These are phyloP conservation scores for Deakozyma indianensis DNA, from an alignment of 805 yeast species.

Conservation along the genomic window DNA sequence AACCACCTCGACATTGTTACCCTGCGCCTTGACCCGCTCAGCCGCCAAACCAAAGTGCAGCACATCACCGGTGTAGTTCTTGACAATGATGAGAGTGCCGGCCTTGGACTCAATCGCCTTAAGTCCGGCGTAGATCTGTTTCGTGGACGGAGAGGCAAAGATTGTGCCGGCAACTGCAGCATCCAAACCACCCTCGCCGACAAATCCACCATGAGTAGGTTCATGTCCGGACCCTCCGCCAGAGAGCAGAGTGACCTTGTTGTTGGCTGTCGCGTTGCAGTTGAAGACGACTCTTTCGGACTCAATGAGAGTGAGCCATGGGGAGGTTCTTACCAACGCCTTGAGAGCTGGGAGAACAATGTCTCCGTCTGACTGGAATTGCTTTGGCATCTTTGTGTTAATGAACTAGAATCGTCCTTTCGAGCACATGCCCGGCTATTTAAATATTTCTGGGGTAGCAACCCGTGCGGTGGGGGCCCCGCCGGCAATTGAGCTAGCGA, in stretches of 20 bases:
- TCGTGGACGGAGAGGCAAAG: conserved; percentile 94
- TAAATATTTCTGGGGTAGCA: no score
- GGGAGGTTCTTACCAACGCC: conserved; percentile 41
- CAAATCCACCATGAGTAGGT: conserved; percentile 85
- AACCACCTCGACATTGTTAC: conserved; percentile 55
- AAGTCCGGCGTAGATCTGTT: conserved; percentile 63
- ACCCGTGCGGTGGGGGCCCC: no score
- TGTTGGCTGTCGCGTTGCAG: conserved; percentile 13
- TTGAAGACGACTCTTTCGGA: conserved; percentile 41
- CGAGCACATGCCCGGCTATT: background rate
- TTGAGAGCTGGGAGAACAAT: conserved; percentile 29
- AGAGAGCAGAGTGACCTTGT: conserved; percentile 58
- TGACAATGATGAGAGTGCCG: conserved; percentile 70
- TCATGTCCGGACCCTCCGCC: conserved; percentile 98
- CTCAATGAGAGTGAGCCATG: conserved; percentile 38
- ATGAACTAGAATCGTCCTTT: no score
- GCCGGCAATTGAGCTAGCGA: no score
- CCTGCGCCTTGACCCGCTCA: conserved; percentile 72
- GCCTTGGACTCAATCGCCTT: conserved; percentile 38
- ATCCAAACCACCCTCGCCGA: conserved; percentile 68
- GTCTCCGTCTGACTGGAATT: conserved; percentile 18
- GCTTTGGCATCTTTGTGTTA: conserved; percentile 13
- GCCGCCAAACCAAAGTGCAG: conserved; percentile 85
- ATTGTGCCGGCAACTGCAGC: conserved; percentile 84
- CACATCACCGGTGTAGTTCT: conserved; percentile 91